Conservation (phyloP, 768 basidiomycete genomes). For the Botryobasidium botryosum region DNA sequence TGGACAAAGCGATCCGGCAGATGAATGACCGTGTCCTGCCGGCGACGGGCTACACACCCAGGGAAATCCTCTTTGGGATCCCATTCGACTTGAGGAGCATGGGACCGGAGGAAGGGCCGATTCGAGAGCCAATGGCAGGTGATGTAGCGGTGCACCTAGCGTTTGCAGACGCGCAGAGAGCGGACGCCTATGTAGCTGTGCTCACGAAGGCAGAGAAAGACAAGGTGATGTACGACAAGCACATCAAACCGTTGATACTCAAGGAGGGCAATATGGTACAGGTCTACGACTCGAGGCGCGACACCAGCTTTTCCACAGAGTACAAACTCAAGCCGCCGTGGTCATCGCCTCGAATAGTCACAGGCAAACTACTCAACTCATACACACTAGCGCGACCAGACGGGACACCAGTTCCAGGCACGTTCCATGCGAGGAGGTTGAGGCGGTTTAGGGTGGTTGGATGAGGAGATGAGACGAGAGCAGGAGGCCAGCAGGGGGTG, state of each 20-base stretch:
- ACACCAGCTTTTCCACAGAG: constrained; percentile 17
- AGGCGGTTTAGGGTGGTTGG: background rate
- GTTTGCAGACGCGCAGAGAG: constrained; percentile 19
- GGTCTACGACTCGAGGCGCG: constrained; percentile 17
- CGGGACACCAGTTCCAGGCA: background rate
- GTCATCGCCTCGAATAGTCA: constrained; percentile 15
- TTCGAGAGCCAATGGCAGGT: background rate
- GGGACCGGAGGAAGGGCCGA: background rate
- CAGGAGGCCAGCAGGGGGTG: too few relatives aligned
- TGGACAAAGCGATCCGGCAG: constrained; percentile 16
- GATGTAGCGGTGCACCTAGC: constrained; percentile 16
- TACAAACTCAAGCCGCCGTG: constrained; percentile 20
- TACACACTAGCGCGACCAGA: background rate
- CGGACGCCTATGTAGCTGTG: constrained; percentile 18
- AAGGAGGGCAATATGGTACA: constrained; percentile 19
- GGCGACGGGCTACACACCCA: constrained; percentile 15
- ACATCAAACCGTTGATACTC: constrained; percentile 18
- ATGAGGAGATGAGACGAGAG: too few relatives aligned
- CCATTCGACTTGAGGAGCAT: too few relatives aligned
- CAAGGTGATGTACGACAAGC: constrained; percentile 19
- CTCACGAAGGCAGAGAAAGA: constrained; percentile 15
- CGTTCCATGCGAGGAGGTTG: constrained; percentile 1
- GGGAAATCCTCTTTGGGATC: constrained; percentile 20
- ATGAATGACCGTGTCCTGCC: constrained; percentile 15
- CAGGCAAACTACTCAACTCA: background rate